A percentile compares a stretch with the other conserved stretches of the same genome.
These are phyloP conservation scores for Fusarium falciforme DNA, from an alignment of 2,329 filamentous ascomycete genomes.

Conservation along the genomic window DNA sequence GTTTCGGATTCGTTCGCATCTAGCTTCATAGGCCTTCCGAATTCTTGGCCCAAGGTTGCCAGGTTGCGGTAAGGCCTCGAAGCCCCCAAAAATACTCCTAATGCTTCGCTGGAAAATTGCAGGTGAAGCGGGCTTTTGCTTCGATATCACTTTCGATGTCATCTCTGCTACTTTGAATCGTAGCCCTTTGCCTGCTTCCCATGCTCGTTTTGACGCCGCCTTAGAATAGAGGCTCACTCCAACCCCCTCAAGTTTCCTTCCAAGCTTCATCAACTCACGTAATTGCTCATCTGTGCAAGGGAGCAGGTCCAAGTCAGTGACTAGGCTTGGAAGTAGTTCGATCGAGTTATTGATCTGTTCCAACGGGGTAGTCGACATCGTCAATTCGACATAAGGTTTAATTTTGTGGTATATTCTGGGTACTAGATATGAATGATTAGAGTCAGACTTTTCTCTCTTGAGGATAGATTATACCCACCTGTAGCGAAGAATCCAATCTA, in stretches of 20 bases:
- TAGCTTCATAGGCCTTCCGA: background rate
- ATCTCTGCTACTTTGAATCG: background rate
- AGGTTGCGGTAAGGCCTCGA: background rate
- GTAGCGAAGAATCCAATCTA: background rate
- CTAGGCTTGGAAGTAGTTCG: background rate
- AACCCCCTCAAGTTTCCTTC: background rate
- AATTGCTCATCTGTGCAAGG: background rate
- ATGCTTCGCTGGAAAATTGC: background rate
- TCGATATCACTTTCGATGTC: background rate
- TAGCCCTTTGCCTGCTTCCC: background rate
- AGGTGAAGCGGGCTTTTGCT: background rate
- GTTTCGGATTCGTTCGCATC: background rate
- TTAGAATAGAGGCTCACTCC: background rate
- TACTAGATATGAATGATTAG: background rate
- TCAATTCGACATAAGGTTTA: background rate
- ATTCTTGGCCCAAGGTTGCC: background rate
- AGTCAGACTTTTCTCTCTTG: background rate
- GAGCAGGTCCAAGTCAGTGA: background rate
- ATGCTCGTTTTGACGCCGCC: background rate
- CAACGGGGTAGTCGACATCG: background rate
- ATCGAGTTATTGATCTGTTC: background rate
- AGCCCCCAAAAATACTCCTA: background rate
- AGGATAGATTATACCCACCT: background rate
- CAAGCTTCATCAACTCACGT: background rate
- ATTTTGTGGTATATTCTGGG: background rate